phyloP scores from a whole-genome alignment of 768 basidiomycete genomes.

The Wakefieldia striispora region DNA sequence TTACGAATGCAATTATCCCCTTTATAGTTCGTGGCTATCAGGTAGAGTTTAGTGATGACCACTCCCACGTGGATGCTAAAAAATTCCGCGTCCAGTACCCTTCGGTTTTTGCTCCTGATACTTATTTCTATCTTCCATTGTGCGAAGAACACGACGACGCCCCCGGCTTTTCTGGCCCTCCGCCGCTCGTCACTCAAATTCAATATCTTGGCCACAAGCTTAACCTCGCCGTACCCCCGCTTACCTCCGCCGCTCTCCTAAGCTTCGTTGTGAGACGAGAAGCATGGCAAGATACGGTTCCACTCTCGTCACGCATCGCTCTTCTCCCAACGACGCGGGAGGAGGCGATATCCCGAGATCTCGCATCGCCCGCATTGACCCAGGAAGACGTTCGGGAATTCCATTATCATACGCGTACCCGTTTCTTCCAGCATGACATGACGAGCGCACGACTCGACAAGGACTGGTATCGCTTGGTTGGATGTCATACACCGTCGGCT shows the following conservation, averaged over 20 bases:
- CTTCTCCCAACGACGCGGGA: conserved; percentile 36
- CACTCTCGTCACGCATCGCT: conserved; percentile 21
- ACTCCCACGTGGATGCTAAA: conserved; percentile 3
- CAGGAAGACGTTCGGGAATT: conserved; percentile 42
- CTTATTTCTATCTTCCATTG: conserved; percentile 42
- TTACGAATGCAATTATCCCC: conserved; percentile 36
- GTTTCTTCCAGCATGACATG: conserved; percentile 22
- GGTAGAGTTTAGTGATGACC: conserved; percentile 25
- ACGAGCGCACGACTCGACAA: conserved; percentile 38
- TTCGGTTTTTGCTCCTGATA: conserved; percentile 42
- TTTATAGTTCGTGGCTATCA: conserved; percentile 42
- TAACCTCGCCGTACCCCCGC: conserved; percentile 38
- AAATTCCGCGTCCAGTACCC: conserved; percentile 34
- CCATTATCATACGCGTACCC: conserved; percentile 36
- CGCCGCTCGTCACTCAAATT: conserved; percentile 33
- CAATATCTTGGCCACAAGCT: conserved; percentile 42
- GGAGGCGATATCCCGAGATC: conserved; percentile 29
- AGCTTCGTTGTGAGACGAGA: conserved; percentile 38
- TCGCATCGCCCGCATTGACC: conserved; percentile 31
- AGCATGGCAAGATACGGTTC: conserved; percentile 29
- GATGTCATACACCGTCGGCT: conserved; percentile 39
- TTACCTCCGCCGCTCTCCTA: conserved; percentile 41
- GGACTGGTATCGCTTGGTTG: conserved; percentile 49
- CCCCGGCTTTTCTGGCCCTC: conserved; percentile 32
- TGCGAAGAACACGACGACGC: conserved; percentile 25